A percentile compares a stretch with the other conserved stretches of the same genome.
Evolutionary conservation across 805 yeast genomes (phyloP).

Genomic region (Metschnikowia lunata): DNA sequence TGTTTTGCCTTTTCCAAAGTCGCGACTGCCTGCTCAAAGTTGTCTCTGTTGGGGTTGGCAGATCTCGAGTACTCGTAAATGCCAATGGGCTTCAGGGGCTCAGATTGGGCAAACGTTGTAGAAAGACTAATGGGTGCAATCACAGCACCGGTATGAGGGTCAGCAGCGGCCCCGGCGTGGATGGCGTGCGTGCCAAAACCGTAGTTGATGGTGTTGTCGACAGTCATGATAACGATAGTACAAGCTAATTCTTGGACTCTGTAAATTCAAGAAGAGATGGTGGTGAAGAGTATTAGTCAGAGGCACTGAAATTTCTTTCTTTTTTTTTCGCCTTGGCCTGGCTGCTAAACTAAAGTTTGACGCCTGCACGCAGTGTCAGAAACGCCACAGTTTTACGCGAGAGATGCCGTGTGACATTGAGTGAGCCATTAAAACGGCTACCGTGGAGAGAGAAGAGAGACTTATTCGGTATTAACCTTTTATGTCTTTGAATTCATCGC

Average conservation of each 20-base stretch:
- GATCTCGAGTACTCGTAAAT: slow-evolving; percentile 81
- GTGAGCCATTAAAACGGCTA: no score
- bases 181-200: slow-evolving; percentile 78
- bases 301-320: no score
- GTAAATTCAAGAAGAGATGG: no score
- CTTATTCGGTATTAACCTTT: no score
- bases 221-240: slow-evolving; percentile 29
- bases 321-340: neutral
- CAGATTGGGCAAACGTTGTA: slow-evolving; percentile 78
- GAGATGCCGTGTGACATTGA: neutral
- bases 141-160: slow-evolving; percentile 77
- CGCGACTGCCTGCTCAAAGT: slow-evolving; percentile 75
- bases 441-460: neutral
- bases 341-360: neutral
- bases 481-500: no score
- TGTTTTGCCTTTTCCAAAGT: slow-evolving; percentile 70
- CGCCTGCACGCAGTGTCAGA: neutral
- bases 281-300: no score
- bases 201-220: slow-evolving; percentile 29
- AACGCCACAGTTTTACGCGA: neutral
- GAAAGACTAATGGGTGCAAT: slow-evolving; percentile 79
- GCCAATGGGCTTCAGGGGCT: slow-evolving; percentile 76
- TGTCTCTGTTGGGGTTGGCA: slow-evolving; percentile 81
- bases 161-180: slow-evolving; percentile 75
- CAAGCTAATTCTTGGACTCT: no score